Evolutionary conservation across 140 eudicot species (phyloP), one percentile per base, ranked within the genome.

Genomic region (Bidens hawaiensis): DNA sequence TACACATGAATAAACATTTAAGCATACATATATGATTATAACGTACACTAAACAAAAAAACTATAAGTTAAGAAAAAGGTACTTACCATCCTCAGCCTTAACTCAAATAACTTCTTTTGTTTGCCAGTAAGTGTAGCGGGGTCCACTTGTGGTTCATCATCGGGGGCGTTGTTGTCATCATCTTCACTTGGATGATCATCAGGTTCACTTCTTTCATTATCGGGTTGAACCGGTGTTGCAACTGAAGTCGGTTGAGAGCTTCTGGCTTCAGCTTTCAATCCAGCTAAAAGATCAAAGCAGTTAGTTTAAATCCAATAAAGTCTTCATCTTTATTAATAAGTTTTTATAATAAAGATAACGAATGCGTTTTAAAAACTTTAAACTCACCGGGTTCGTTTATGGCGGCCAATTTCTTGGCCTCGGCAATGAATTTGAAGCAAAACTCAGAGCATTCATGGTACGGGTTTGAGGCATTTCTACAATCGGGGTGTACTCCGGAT

Each of bases 81-180:
- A 24, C 67, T 31, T 79, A 88, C 99, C 96, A 88, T 88, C 58
- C 85, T 93, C 55, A 93, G 78, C 76, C 86, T 79, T 76, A 88
- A 34, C 63, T 93, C 95, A 28, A 88, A 93, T 48, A 88, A 65
- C 69, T 64, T 93, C 78, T 81, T 88, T 69, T 88, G 75, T 76
- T 83, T 88, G 57, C 99, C 99, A 2, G 93, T 85, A 22, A 91
- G 85, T 47, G 78, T 76, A 24, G 85, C 41, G 18, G 69, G 57
- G 59, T 83, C 90, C 33, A 19, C 81, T 68, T 64, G 81, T 16
- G 75, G 75, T 41, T 75, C 76, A 14, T 82, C 87, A 22, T 82
- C 85, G 26, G 17, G 69, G 46, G 57, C 72, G 51, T 47, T 48
- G 14, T 68, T 67, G 48, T 60, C 76, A 8, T 78, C 81, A 27